A percentile compares a stretch with the other conserved stretches of the same genome.
These are phyloP conservation scores for Geotrichum carabidarum DNA, from an alignment of 1,139 yeast genomes.

Conservation along the genomic window DNA sequence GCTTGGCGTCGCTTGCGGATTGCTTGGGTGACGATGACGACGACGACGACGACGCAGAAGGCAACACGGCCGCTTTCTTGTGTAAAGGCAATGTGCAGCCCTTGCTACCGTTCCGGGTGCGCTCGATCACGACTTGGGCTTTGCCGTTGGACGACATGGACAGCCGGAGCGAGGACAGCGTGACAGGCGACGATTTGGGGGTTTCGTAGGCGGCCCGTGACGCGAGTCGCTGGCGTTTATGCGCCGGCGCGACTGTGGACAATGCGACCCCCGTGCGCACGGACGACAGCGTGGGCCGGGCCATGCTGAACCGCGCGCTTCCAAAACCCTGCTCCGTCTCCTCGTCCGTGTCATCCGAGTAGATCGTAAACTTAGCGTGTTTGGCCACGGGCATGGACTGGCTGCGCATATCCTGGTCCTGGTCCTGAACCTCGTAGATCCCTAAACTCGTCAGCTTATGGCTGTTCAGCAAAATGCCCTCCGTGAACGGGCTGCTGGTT, in stretches of 20 bases:
- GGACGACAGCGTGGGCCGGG: slow-evolving; percentile 5
- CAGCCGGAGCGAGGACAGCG: slow-evolving; percentile 26
- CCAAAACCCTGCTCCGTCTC: slow-evolving; percentile 5
- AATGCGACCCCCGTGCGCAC: slow-evolving; percentile 1
- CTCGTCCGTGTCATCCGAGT: slow-evolving; percentile 11
- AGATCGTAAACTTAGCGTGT: slow-evolving; percentile 2
- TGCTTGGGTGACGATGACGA: not conserved
- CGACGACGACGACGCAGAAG: too few relatives aligned
- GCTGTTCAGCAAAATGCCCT: slow-evolving; percentile 2
- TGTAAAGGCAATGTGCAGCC: not conserved
- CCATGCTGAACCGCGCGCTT: not conserved
- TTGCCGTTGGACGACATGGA: slow-evolving; percentile 39
- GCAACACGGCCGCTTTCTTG: not conserved
- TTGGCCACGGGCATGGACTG: slow-evolving; percentile 2
- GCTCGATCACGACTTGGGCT: slow-evolving; percentile 29
- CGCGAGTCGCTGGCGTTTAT: slow-evolving; percentile 3
- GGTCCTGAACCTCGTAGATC: not conserved
- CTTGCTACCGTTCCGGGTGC: not conserved
- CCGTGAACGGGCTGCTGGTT: not conserved
- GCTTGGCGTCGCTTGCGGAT: not conserved
- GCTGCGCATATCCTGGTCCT: not conserved
- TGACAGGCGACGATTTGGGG: not conserved
- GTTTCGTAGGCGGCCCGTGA: not conserved
- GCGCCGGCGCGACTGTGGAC: not conserved
- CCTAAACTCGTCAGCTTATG: slow-evolving; percentile 4